Percentiles rank a stretch among this genome's conserved stretches.
phyloP scores from a whole-genome alignment of 2,329 filamentous ascomycete genomes.

The Stemphylium lycopersici region DNA sequence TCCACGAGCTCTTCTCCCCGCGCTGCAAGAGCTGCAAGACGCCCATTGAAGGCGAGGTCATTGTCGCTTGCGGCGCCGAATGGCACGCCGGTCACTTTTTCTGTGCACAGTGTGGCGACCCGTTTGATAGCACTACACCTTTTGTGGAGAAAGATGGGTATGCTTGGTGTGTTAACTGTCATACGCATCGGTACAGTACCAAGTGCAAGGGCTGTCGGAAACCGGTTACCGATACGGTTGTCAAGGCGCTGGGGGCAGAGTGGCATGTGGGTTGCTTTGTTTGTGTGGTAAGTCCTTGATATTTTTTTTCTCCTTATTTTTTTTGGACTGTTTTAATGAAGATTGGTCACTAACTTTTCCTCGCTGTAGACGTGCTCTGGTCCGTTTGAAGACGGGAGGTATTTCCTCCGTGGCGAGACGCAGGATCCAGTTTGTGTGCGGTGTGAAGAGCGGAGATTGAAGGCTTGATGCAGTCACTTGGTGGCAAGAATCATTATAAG shows the following conservation, averaged over 20 bases:
- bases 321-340: too few species aligned
- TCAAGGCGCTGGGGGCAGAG: slow-evolving; percentile 85
- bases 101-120: slow-evolving; percentile 96
- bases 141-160: slow-evolving; percentile 99
- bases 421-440: slow-evolving; percentile 66
- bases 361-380: slow-evolving; percentile 64
- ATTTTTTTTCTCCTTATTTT: background rate
- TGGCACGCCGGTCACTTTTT: slow-evolving; percentile 99
- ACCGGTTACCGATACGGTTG: slow-evolving; percentile 87
- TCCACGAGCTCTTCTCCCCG: slow-evolving; percentile 91
- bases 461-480: slow-evolving; percentile 52
- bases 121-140: slow-evolving; percentile 67
- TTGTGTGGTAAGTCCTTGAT: slow-evolving; percentile 63
- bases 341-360: background rate
- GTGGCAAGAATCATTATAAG: background rate
- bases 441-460: slow-evolving; percentile 67
- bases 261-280: slow-evolving; percentile 95
- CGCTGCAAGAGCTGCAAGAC: slow-evolving; percentile 96
- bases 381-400: slow-evolving; percentile 66
- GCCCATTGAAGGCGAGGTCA: slow-evolving; percentile 92
- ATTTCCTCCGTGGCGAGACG: slow-evolving; percentile 65
- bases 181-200: slow-evolving; percentile 86
- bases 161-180: slow-evolving; percentile 93
- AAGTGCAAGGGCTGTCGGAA: slow-evolving; percentile 86
- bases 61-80: slow-evolving; percentile 90